These are phyloP conservation scores for Carallia pectinifolia DNA, from an alignment of 345 rosid species.

Conservation along the genomic window DNA sequence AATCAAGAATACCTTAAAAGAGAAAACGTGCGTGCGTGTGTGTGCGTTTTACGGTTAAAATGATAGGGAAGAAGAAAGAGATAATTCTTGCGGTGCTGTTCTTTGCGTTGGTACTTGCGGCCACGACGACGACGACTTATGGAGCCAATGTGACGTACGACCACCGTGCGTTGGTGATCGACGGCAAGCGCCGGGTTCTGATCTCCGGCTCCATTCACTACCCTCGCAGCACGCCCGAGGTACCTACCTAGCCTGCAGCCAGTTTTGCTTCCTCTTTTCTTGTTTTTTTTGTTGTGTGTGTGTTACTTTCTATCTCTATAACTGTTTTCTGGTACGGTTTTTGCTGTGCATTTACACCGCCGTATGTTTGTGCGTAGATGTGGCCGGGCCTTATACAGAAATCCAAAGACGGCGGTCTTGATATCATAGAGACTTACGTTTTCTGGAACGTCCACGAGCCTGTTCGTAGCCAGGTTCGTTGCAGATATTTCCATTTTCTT, in stretches of 20 bases:
- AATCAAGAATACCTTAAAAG: background rate
- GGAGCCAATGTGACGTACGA: slow-evolving; percentile 71
- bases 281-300: background rate
- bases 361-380: slow-evolving; percentile 49
- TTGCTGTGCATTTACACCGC: too few relatives aligned
- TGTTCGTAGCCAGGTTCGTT: slow-evolving; percentile 62
- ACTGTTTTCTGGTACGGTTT: background rate
- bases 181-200: slow-evolving; percentile 68
- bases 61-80: slow-evolving; percentile 7
- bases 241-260: background rate
- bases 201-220: slow-evolving; percentile 95
- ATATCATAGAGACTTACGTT: slow-evolving; percentile 87
- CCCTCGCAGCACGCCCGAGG: slow-evolving; percentile 94
- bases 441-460: slow-evolving; percentile 93
- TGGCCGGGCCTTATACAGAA: slow-evolving; percentile 95
- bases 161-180: slow-evolving; percentile 71
- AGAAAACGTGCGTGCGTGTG: too few relatives aligned
- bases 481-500: background rate
- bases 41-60: background rate
- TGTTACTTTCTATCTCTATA: background rate
- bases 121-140: slow-evolving; percentile 38
- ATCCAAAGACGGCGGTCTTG: slow-evolving; percentile 93
- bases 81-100: slow-evolving; percentile 12
- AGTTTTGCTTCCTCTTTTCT: background rate
- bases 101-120: slow-evolving; percentile 16